These are phyloP conservation scores for Tolypocladium guangdongense DNA, from an alignment of 2,329 filamentous ascomycete genomes.

Conservation along the genomic window DNA sequence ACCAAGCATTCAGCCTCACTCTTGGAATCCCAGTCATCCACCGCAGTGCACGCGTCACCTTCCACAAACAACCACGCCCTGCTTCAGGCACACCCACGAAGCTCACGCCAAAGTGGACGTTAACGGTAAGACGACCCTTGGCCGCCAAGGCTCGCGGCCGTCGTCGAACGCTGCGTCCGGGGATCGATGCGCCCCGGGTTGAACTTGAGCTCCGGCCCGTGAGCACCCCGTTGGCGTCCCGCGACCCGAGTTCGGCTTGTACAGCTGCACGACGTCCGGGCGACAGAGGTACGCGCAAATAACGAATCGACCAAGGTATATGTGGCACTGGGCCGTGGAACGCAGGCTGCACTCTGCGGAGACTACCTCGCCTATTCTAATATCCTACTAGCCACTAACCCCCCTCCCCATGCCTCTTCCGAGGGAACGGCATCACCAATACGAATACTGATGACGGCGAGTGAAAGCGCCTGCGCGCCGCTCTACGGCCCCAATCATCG, in stretches of 20 bases:
- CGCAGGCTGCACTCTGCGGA: neutral
- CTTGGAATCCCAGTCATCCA: too few species aligned
- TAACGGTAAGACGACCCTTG: slow-evolving; percentile 56
- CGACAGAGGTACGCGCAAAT: slow-evolving; percentile 56
- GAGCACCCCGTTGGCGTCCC: slow-evolving; percentile 47
- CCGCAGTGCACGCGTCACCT: neutral
- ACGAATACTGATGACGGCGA: neutral
- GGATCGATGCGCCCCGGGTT: slow-evolving; percentile 63
- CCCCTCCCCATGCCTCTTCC: neutral
- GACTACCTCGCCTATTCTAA: neutral
- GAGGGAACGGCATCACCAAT: neutral
- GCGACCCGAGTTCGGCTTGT: slow-evolving; percentile 45
- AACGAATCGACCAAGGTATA: neutral
- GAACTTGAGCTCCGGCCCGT: slow-evolving; percentile 43
- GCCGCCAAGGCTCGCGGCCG: slow-evolving; percentile 53
- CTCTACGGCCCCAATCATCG: neutral
- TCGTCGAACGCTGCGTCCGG: slow-evolving; percentile 45
- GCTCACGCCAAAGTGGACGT: slow-evolving; percentile 58
- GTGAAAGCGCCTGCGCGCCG: neutral
- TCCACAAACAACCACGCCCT: neutral
- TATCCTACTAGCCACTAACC: neutral
- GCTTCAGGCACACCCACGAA: slow-evolving; percentile 21
- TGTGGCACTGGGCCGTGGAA: neutral
- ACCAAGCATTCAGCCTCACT: neutral
- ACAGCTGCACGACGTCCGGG: slow-evolving; percentile 45